Evolutionary conservation across 2,329 filamentous ascomycete species (phyloP).

Genomic region (Cercospora sp.): DNA sequence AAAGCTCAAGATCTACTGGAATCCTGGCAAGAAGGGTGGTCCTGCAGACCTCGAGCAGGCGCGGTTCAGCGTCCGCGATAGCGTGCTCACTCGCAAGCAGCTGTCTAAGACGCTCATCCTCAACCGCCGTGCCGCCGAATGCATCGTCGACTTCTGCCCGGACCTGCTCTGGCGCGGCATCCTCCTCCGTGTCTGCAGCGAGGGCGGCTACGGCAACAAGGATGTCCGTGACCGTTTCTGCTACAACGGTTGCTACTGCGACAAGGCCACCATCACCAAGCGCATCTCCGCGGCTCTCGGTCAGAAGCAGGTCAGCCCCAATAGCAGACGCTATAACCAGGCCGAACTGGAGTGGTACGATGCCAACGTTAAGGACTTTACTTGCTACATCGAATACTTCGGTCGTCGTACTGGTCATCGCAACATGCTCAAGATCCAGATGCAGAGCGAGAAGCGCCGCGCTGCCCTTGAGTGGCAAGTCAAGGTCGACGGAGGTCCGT

Average conservation of each 20-base stretch:
- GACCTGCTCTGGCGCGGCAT: slow-evolving; percentile 39
- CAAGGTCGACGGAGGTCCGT: neutral
- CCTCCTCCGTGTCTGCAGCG: slow-evolving; percentile 39
- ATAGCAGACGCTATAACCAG: slow-evolving; percentile 27
- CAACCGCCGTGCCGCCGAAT: slow-evolving; percentile 36
- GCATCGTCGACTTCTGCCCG: slow-evolving; percentile 42
- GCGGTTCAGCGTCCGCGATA: slow-evolving; percentile 37
- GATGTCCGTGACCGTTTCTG: slow-evolving; percentile 40
- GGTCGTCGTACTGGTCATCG: slow-evolving; percentile 33
- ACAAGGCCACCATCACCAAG: slow-evolving; percentile 42
- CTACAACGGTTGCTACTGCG: slow-evolving; percentile 39
- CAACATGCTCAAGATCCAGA: slow-evolving; percentile 33
- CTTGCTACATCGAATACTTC: slow-evolving; percentile 34
- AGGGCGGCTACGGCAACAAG: slow-evolving; percentile 38
- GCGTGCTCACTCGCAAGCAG: slow-evolving; percentile 38
- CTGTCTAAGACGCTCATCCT: slow-evolving; percentile 33
- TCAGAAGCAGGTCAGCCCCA: slow-evolving; percentile 37
- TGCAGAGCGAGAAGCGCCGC: slow-evolving; percentile 29
- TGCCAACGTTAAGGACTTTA: slow-evolving; percentile 33
- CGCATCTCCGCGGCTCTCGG: slow-evolving; percentile 40
- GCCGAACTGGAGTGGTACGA: slow-evolving; percentile 33
- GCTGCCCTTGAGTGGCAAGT: slow-evolving; percentile 16
- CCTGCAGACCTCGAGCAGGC: slow-evolving; percentile 37
- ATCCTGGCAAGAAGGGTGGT: slow-evolving; percentile 38
- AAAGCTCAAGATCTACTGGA: slow-evolving; percentile 38